These are phyloP conservation scores for Saraca asoca DNA, from an alignment of 331 rosid species.

Conservation along the genomic window DNA sequence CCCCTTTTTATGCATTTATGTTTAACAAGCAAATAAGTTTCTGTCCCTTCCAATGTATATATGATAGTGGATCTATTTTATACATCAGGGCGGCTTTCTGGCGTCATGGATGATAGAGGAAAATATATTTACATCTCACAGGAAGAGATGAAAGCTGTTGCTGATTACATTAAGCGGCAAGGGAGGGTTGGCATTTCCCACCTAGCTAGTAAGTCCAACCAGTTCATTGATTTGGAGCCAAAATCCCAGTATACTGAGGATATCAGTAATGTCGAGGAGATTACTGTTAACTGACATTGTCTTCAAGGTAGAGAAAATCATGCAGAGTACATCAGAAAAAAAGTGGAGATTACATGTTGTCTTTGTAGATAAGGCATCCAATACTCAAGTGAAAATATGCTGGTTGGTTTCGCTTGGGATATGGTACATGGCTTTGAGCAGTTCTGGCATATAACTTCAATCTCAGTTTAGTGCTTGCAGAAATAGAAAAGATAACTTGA, in stretches of 20 bases:
- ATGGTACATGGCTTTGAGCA: slow-evolving; percentile 32
- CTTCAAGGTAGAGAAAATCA: slow-evolving; percentile 31
- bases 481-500: slow-evolving; percentile 2
- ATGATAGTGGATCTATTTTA: slow-evolving; percentile 28
- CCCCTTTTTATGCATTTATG: slow-evolving; percentile 7
- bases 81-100: slow-evolving; percentile 81
- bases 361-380: not conserved
- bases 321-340: slow-evolving; percentile 18
- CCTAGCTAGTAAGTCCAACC: slow-evolving; percentile 94
- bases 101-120: slow-evolving; percentile 98
- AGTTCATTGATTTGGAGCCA: slow-evolving; percentile 96
- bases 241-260: slow-evolving; percentile 69
- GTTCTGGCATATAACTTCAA: slow-evolving; percentile 33
- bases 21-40: not conserved
- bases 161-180: slow-evolving; percentile 79
- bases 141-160: slow-evolving; percentile 97
- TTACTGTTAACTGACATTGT: slow-evolving; percentile 52
- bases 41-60: not conserved
- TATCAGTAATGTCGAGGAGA: slow-evolving; percentile 55
- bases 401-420: slow-evolving; percentile 15
- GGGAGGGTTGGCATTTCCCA: slow-evolving; percentile 96
- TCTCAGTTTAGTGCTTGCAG: slow-evolving; percentile 9
- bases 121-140: slow-evolving; percentile 86
- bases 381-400: not conserved
- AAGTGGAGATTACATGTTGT: not conserved